A percentile compares a stretch with the other conserved stretches of the same genome.
Conservation (phyloP, 805 yeast genomes). For the Metschnikowia lachancei region DNA sequence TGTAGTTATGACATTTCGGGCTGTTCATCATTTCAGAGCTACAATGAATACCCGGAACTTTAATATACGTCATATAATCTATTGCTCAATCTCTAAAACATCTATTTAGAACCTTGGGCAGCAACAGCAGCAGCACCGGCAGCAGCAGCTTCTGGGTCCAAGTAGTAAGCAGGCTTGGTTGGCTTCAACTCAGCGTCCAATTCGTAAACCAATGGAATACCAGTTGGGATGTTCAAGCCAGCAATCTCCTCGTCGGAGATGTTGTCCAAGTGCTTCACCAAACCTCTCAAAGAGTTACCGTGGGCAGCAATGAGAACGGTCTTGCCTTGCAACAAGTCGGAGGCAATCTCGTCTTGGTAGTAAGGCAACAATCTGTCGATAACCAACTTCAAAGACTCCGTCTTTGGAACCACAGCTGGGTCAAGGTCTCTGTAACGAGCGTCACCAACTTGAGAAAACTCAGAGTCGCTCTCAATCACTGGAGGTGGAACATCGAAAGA, state of each 20-base stretch:
- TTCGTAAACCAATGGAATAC: conserved; percentile 96
- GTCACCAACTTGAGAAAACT: conserved; percentile 84
- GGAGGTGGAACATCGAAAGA: conserved; percentile 97
- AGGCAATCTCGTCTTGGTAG: conserved; percentile 91
- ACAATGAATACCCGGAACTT: too few relatives aligned
- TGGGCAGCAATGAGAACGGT: conserved; percentile 93
- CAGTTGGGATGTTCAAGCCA: conserved; percentile 95
- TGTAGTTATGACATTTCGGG: too few relatives aligned
- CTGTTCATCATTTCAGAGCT: too few relatives aligned
- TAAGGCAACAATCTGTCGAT: conserved; percentile 95
- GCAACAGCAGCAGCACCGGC: conserved; percentile 99
- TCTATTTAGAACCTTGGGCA: conserved; percentile 70
- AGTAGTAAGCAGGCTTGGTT: conserved; percentile 89
- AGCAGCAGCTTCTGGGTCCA: conserved; percentile 99
- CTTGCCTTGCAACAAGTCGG: conserved; percentile 80
- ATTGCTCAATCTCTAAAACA: conserved; percentile 9
- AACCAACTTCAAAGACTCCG: conserved; percentile 92
- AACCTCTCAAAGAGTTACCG: conserved; percentile 97
- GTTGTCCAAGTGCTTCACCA: conserved; percentile 92
- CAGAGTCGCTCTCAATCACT: conserved; percentile 67
- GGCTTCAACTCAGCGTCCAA: conserved; percentile 85
- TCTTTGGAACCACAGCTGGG: conserved; percentile 83
- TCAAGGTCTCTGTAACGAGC: conserved; percentile 82
- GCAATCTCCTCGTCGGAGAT: conserved; percentile 92
- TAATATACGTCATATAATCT: conserved; percentile 5